Evolutionary conservation across 495 filamentous ascomycete genomes (phyloP).

Genomic region (Platismatia glauca): DNA sequence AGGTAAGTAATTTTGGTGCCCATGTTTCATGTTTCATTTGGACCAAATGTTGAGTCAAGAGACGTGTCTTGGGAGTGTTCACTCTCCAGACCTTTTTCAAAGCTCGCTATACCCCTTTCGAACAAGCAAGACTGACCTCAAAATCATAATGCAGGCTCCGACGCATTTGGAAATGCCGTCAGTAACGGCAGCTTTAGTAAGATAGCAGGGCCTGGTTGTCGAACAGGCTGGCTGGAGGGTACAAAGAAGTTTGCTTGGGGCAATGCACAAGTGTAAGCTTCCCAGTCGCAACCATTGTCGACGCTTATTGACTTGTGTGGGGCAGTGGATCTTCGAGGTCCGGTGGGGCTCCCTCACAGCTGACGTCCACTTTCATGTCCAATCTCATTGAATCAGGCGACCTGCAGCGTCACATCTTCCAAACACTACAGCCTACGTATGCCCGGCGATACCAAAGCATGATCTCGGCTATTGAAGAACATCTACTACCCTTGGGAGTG

Average conservation of each 20-base stretch:
- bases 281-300: background rate
- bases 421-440: slow-evolving; percentile 46
- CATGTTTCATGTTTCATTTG: too few species aligned
- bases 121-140: too few species aligned
- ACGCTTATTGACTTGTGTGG: slow-evolving; percentile 3
- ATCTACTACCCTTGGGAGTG: slow-evolving; percentile 54
- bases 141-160: too few species aligned
- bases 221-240: slow-evolving; percentile 78
- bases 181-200: slow-evolving; percentile 84
- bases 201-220: slow-evolving; percentile 64
- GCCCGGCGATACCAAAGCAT: slow-evolving; percentile 46
- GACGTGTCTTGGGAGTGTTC: too few species aligned
- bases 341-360: slow-evolving; percentile 68
- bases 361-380: slow-evolving; percentile 56
- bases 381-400: slow-evolving; percentile 46
- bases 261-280: slow-evolving; percentile 52
- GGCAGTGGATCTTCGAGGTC: slow-evolving; percentile 58
- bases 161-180: slow-evolving; percentile 62
- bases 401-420: slow-evolving; percentile 41
- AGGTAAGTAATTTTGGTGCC: too few species aligned
- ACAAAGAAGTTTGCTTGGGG: slow-evolving; percentile 58
- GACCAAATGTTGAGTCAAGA: too few species aligned
- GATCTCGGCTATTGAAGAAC: slow-evolving; percentile 41
- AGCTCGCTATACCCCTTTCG: too few species aligned
- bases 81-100: too few species aligned